Percentiles rank a stretch among this genome's conserved stretches.
phyloP scores from a whole-genome alignment of 2,329 filamentous ascomycete genomes.

The Ceratocystis smalleyi region DNA sequence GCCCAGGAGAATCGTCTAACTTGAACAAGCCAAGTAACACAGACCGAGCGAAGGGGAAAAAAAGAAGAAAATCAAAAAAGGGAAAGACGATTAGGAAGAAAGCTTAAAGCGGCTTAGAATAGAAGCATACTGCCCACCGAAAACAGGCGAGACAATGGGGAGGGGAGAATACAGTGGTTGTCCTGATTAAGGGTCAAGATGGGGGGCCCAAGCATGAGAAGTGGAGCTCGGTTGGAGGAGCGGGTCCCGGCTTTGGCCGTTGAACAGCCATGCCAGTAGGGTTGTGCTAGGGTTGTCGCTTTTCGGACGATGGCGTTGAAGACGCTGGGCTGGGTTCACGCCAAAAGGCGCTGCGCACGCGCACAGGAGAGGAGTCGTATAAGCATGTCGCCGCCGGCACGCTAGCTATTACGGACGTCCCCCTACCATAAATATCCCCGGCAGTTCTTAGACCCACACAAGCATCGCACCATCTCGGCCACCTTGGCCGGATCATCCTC shows the following conservation, averaged over 20 bases:
- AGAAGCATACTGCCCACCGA: neutral
- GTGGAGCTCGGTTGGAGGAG: neutral
- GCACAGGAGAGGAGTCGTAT: neutral
- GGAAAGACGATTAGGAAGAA: neutral
- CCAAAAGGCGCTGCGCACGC: neutral
- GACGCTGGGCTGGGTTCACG: no score
- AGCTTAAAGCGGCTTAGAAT: neutral
- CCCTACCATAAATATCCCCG: constrained; percentile 51
- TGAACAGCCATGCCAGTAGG: neutral
- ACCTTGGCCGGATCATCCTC: constrained; percentile 27
- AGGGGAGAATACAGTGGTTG: no score
- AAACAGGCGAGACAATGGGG: neutral
- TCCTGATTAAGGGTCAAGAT: no score
- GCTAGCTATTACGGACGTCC: neutral
- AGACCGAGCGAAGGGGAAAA: neutral
- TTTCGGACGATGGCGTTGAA: no score
- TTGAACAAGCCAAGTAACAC: neutral
- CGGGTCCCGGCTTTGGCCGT: neutral
- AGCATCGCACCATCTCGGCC: constrained; percentile 40
- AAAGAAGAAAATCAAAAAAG: neutral
- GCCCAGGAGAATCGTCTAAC: no score
- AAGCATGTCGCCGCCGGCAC: neutral
- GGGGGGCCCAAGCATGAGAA: neutral
- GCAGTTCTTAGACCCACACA: constrained; percentile 52
- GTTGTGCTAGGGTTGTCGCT: neutral